Evolutionary conservation across 768 basidiomycete genomes (phyloP).

Genomic region (Lactarius sanguifluus): DNA sequence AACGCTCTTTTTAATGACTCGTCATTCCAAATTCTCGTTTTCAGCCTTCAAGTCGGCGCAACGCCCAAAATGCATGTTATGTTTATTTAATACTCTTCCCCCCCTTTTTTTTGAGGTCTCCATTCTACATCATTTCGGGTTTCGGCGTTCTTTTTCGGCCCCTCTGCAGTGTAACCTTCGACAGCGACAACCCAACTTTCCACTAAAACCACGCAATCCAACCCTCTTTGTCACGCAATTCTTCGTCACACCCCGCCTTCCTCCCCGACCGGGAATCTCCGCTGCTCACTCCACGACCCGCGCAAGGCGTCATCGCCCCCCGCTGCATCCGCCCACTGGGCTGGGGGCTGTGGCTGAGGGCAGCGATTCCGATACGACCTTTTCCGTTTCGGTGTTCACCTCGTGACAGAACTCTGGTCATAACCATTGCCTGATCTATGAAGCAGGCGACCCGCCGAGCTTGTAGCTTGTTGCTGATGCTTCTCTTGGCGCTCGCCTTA

Average conservation of each 20-base stretch:
- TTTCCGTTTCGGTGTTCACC: not conserved
- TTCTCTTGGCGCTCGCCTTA: constrained; percentile 19
- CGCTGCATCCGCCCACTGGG: not conserved
- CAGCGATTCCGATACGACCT: not conserved
- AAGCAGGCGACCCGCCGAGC: constrained; percentile 4
- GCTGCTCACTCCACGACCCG: not conserved
- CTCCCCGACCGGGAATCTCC: not conserved
- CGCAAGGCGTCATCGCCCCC: not conserved
- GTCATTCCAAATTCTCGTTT: constrained; percentile 11
- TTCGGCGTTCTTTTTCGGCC: not conserved
- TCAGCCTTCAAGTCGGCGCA: constrained; percentile 7
- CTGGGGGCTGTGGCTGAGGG: not conserved
- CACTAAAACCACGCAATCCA: not conserved
- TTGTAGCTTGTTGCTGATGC: constrained; percentile 24
- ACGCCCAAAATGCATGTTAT: constrained; percentile 22
- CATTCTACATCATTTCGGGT: not conserved
- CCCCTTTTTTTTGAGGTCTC: constrained; percentile 6
- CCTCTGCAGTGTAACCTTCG: not conserved
- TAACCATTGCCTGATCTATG: not conserved
- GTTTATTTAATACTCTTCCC: not conserved
- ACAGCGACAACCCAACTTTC: not conserved
- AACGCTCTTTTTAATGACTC: constrained; percentile 23
- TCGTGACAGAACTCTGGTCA: constrained; percentile 3
- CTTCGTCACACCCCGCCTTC: not conserved
- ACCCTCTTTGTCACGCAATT: not conserved